Percentiles rank a stretch among this genome's conserved stretches.
Evolutionary conservation across 176 grass and related monocot species (phyloP).

Genomic region (Puya raimondii): DNA sequence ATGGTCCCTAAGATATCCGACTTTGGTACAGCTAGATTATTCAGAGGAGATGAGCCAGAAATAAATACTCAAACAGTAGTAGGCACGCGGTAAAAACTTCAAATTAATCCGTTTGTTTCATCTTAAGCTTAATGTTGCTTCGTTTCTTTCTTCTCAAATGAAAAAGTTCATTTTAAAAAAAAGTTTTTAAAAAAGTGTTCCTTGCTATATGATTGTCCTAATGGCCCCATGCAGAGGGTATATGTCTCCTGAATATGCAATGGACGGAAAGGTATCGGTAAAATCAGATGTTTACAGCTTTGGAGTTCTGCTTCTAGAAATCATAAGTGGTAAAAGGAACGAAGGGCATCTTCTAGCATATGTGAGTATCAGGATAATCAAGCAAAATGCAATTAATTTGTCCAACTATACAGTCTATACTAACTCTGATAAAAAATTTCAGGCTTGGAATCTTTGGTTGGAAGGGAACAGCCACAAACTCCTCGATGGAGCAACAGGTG

Average conservation of each 20-base stretch:
- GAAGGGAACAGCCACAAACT: conserved; percentile 6
- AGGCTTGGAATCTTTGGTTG: conserved; percentile 7
- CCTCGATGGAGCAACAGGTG: not conserved
- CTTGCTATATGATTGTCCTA: not conserved
- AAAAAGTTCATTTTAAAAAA: no score
- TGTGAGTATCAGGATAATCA: not conserved
- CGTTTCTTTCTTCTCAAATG: no score
- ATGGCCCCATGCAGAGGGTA: conserved; percentile 7
- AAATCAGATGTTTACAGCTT: conserved; percentile 26
- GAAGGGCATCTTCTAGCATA: conserved; percentile 1
- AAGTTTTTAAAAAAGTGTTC: no score
- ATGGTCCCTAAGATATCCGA: conserved; percentile 8
- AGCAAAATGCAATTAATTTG: not conserved
- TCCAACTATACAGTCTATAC: not conserved
- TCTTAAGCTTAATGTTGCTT: not conserved
- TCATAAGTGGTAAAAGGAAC: conserved; percentile 15
- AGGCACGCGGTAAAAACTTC: conserved; percentile 2
- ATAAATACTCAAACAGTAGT: conserved; percentile 7
- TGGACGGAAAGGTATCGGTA: conserved; percentile 11
- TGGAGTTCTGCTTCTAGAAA: conserved; percentile 15
- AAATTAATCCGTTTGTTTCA: not conserved
- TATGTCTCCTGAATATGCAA: conserved; percentile 20
- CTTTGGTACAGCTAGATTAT: conserved; percentile 8
- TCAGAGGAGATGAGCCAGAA: not conserved
- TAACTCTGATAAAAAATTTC: not conserved